phyloP scores from a whole-genome alignment of 2,329 filamentous ascomycete genomes.

The Beauveria sp. region DNA sequence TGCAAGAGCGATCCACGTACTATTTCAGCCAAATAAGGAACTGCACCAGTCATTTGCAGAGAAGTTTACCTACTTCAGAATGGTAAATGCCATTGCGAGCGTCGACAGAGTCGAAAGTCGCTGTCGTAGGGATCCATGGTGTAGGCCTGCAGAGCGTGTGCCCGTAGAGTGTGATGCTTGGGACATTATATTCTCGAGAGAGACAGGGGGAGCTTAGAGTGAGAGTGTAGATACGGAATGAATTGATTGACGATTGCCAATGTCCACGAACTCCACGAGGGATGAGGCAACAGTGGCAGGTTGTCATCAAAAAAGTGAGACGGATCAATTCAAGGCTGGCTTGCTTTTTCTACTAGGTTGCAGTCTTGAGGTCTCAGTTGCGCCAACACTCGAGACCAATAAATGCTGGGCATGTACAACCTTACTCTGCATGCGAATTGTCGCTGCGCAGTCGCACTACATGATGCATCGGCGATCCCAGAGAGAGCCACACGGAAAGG shows the following conservation, averaged over 20 bases:
- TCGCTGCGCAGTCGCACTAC: neutral
- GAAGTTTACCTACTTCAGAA: constrained; percentile 29
- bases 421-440: too few relatives aligned
- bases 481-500: neutral
- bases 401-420: too few relatives aligned
- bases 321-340: neutral
- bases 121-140: constrained; percentile 24
- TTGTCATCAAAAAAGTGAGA: neutral
- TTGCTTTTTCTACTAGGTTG: too few relatives aligned
- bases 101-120: constrained; percentile 29
- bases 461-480: neutral
- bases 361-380: neutral
- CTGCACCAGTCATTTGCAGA: too few relatives aligned
- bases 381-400: neutral
- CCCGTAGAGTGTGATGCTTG: neutral
- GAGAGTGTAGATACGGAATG: too few relatives aligned
- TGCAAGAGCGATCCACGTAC: constrained; percentile 30
- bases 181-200: too few relatives aligned
- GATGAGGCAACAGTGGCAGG: too few relatives aligned
- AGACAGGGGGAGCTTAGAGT: too few relatives aligned
- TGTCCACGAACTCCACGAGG: too few relatives aligned
- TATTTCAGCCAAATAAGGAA: neutral
- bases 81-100: constrained; percentile 37
- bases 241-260: too few relatives aligned
- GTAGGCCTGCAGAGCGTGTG: neutral